Base-by-base conservation (phyloP, 2,329 filamentous ascomycete genomes). In the Sporothrix pallida region DNA sequence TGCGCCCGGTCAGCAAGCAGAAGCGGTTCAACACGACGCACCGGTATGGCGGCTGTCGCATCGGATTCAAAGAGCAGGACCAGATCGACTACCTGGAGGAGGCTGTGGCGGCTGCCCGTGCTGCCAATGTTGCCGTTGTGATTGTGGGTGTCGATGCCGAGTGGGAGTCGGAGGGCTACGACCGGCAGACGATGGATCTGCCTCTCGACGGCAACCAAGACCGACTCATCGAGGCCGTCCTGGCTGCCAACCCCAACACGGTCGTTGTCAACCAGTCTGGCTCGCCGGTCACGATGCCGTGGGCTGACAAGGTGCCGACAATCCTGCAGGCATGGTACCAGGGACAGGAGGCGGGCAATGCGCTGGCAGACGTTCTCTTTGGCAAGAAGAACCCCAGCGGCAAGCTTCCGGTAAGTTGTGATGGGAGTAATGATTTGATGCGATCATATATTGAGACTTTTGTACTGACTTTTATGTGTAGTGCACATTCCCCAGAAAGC, bases 161-260 rank as follows among this genome's bases (percentile, higher is more conserved):
- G 79, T 93, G 91, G 91, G 91, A 93, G 79, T 92, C 90, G 1
- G 91, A 93, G 80, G 91, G 91, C 1, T 92, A 92, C 74, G 91
- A 93, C 78, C 86, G 91, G 65, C 83, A 85, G 73, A 87, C 84
- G 72, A 88, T 90, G 87, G 87, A 89, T 75, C 82, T 91, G 4
- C 88, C 89, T 50, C 83, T 82, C 42, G 82, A 86, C 75, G 87
- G 84, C 62, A 87, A 83, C 79, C 88, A 90, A 77, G 90, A 93
- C 78, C 86, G 87, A 52, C 85, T 93, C 4, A 85, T 93, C 72
- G 85, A 88, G 68, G 89, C 89, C 1, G 85, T 93, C 0, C 83
- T 89, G 20, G 84, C 85, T 17, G 89, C 87, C 4, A 93, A 93
- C 78, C 85, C 89, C 2, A 85, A 85, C 23, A 93, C 91, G 0